Conservation (phyloP, 371 early-diverging fungal genomes). For the Actinomucor elegans region DNA sequence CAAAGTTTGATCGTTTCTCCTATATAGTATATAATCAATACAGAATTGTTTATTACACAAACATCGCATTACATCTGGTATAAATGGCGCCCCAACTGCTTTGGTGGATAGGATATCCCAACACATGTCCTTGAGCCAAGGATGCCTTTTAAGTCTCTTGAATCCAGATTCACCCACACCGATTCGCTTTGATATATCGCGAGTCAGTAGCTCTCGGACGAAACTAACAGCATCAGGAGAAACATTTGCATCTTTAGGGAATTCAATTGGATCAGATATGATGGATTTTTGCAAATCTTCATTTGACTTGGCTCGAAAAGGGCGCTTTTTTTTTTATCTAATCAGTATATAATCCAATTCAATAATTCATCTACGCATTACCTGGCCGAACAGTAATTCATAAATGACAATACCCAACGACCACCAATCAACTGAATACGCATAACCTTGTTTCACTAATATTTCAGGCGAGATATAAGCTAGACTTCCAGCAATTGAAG, state of each 20-base stretch:
- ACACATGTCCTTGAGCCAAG: slow-evolving; percentile 58
- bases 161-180: slow-evolving; percentile 57
- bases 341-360: not conserved
- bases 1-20: slow-evolving; percentile 82
- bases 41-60: not conserved
- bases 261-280: slow-evolving; percentile 53
- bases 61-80: slow-evolving; percentile 55
- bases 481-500: slow-evolving; percentile 75
- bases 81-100: slow-evolving; percentile 62
- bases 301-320: slow-evolving; percentile 80
- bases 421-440: slow-evolving; percentile 88
- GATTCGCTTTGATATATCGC: slow-evolving; percentile 56
- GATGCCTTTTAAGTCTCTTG: slow-evolving; percentile 53
- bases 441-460: slow-evolving; percentile 70
- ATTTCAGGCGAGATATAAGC: slow-evolving; percentile 87
- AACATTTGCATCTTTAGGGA: slow-evolving; percentile 56
- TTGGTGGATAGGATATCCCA: slow-evolving; percentile 62
- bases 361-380: not conserved
- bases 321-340: slow-evolving; percentile 61
- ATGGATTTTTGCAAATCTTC: slow-evolving; percentile 70
- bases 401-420: slow-evolving; percentile 84
- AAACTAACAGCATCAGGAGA: slow-evolving; percentile 59
- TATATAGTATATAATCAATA: slow-evolving; percentile 18
- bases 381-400: slow-evolving; percentile 36
- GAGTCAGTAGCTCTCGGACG: slow-evolving; percentile 53